These are phyloP conservation scores for Fusarium cyanostomum DNA, from an alignment of 2,329 filamentous ascomycete genomes.

Conservation along the genomic window DNA sequence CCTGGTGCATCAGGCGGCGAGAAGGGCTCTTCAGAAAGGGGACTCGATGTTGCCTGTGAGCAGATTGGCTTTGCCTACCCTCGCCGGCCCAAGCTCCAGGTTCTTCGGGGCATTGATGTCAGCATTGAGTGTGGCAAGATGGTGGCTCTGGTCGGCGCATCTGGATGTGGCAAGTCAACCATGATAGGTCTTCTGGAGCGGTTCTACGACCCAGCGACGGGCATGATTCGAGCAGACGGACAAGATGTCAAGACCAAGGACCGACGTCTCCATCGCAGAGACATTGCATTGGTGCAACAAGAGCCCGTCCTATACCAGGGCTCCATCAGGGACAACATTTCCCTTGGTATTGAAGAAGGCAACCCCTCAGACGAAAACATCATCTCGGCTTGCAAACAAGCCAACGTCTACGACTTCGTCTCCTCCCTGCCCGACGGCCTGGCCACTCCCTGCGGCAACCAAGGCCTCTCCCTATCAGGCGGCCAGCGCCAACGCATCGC, in stretches of 20 bases:
- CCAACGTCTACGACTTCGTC: slow-evolving; percentile 67
- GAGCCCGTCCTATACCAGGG: slow-evolving; percentile 57
- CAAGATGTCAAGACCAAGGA: slow-evolving; percentile 44
- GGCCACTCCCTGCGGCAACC: slow-evolving; percentile 70
- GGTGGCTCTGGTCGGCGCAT: slow-evolving; percentile 65
- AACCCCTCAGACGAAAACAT: slow-evolving; percentile 52
- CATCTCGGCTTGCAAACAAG: slow-evolving; percentile 60
- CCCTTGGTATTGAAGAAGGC: slow-evolving; percentile 54
- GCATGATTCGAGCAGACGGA: slow-evolving; percentile 44
- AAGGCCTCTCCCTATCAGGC: slow-evolving; percentile 74
- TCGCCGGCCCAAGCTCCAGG: slow-evolving; percentile 46
- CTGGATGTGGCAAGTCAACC: slow-evolving; percentile 69
- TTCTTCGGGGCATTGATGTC: slow-evolving; percentile 53
- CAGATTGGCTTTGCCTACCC: slow-evolving; percentile 69
- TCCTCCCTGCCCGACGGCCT: slow-evolving; percentile 67
- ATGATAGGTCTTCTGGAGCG: slow-evolving; percentile 62
- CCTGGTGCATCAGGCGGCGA: background rate
- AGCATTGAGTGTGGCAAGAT: slow-evolving; percentile 57
- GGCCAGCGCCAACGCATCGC: slow-evolving; percentile 78
- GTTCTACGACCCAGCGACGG: slow-evolving; percentile 52
- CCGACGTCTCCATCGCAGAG: slow-evolving; percentile 46
- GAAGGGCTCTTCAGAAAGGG: slow-evolving; percentile 30
- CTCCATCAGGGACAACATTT: slow-evolving; percentile 65
- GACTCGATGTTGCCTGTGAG: slow-evolving; percentile 57
- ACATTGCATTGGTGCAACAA: slow-evolving; percentile 54